These are phyloP conservation scores for Penicillium turbatum DNA, from an alignment of 495 filamentous ascomycete species.

Conservation along the genomic window DNA sequence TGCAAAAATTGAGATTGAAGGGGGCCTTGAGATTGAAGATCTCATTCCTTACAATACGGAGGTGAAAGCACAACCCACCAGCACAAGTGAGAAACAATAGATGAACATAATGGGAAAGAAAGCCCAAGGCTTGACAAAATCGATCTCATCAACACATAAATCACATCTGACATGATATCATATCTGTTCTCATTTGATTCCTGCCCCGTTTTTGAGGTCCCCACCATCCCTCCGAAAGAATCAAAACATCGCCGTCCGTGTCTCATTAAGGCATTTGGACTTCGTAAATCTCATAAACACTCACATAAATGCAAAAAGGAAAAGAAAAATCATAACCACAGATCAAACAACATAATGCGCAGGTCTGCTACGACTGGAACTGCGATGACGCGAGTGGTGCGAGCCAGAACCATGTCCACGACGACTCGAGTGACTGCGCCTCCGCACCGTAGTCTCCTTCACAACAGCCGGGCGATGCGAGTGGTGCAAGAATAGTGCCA, in stretches of 20 bases:
- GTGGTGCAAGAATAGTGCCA: conserved; percentile 56
- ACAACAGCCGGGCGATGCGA: conserved; percentile 32
- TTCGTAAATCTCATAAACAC: conserved; percentile 5
- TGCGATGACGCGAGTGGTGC: conserved; percentile 31
- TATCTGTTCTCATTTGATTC: neutral
- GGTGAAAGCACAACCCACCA: too few relatives aligned
- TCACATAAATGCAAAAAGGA: neutral
- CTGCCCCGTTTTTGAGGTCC: neutral
- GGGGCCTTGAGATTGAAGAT: too few relatives aligned
- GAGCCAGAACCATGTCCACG: conserved; percentile 29
- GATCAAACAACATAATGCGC: conserved; percentile 37
- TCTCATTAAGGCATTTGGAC: conserved; percentile 6
- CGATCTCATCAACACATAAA: too few relatives aligned
- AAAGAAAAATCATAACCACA: neutral
- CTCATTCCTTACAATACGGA: too few relatives aligned
- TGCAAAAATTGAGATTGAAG: too few relatives aligned
- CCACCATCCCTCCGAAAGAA: neutral
- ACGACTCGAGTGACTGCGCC: conserved; percentile 42
- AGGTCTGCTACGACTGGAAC: conserved; percentile 33
- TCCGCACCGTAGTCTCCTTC: conserved; percentile 37
- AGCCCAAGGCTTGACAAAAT: too few relatives aligned
- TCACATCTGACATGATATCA: neutral
- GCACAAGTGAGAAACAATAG: too few relatives aligned
- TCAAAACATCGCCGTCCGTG: neutral
- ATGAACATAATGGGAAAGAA: neutral